Evolutionary conservation across 2,329 filamentous ascomycete genomes (phyloP).

Genomic region (Monilinia fructigena): DNA sequence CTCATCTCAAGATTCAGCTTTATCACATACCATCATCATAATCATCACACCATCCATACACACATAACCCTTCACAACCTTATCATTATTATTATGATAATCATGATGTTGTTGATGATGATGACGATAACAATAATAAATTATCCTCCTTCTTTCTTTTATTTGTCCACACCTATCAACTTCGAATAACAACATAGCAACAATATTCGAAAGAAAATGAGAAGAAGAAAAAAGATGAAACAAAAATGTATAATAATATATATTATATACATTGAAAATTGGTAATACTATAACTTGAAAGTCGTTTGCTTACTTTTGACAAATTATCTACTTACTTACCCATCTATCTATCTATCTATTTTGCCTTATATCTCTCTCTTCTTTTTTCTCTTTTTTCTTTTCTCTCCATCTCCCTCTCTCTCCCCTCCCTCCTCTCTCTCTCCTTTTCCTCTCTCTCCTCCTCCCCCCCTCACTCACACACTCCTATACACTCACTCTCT

Average conservation of each 20-base stretch:
- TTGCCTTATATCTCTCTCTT: background rate
- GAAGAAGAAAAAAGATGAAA: background rate
- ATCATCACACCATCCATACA: background rate
- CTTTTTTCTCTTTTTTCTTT: background rate
- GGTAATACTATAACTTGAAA: background rate
- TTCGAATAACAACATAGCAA: background rate
- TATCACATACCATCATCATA: background rate
- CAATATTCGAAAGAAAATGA: background rate
- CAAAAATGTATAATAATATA: background rate
- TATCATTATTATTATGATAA: too few species aligned
- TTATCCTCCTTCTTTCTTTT: background rate
- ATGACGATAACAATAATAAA: too few species aligned
- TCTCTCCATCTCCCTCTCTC: background rate
- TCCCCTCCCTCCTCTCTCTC: background rate
- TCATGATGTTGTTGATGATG: too few species aligned
- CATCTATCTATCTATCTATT: too few species aligned
- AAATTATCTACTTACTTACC: background rate
- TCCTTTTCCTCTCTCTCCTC: background rate
- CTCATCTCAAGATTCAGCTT: constrained; percentile 16
- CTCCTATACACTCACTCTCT: too few species aligned
- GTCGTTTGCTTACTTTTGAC: background rate
- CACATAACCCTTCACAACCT: too few species aligned
- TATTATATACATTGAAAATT: background rate
- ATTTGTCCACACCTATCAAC: background rate
- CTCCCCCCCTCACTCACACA: background rate